Percentiles rank a stretch among this genome's conserved stretches.
Conservation (phyloP, 2,329 filamentous ascomycete genomes). For the Paraphoma chrysanthemicola region DNA sequence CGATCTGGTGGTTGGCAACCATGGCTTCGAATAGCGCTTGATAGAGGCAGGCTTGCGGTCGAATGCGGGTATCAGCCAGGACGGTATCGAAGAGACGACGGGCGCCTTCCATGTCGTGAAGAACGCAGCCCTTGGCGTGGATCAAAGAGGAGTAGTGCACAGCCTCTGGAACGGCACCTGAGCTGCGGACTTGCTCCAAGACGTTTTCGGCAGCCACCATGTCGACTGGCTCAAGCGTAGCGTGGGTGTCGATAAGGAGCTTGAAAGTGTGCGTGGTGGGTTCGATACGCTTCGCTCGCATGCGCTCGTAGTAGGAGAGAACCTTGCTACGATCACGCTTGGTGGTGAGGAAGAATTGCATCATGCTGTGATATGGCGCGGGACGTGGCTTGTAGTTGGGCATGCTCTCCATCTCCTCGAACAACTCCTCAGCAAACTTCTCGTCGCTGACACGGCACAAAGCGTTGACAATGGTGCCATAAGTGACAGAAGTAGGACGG, state of each 20-base stretch:
- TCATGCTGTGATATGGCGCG: slow-evolving; percentile 98
- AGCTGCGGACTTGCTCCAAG: slow-evolving; percentile 75
- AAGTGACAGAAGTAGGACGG: slow-evolving; percentile 95
- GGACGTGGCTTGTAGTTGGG: slow-evolving; percentile 98
- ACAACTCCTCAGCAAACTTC: slow-evolving; percentile 96
- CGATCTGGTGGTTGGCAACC: slow-evolving; percentile 90
- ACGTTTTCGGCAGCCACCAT: slow-evolving; percentile 87
- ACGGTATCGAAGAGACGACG: slow-evolving; percentile 83
- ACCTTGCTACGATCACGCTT: slow-evolving; percentile 97
- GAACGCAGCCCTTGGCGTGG: slow-evolving; percentile 91
- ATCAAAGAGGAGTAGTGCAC: slow-evolving; percentile 96
- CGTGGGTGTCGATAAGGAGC: slow-evolving; percentile 92
- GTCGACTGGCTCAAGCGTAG: slow-evolving; percentile 89
- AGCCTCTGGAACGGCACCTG: slow-evolving; percentile 80
- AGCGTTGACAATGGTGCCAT: slow-evolving; percentile 97
- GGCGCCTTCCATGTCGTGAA: slow-evolving; percentile 88
- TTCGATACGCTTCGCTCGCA: slow-evolving; percentile 84
- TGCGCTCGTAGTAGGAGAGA: slow-evolving; percentile 91
- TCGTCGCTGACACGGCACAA: slow-evolving; percentile 97
- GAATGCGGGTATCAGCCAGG: slow-evolving; percentile 69
- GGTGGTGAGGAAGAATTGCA: slow-evolving; percentile 98
- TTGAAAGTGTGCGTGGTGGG: slow-evolving; percentile 98
- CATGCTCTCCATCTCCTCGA: slow-evolving; percentile 99
- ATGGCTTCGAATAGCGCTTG: slow-evolving; percentile 97
- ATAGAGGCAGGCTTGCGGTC: slow-evolving; percentile 84